A percentile compares a stretch with the other conserved stretches of the same genome.
These are phyloP conservation scores for Zygnema cylindricum DNA, from an alignment of 139 green algal genomes.

Conservation along the genomic window DNA sequence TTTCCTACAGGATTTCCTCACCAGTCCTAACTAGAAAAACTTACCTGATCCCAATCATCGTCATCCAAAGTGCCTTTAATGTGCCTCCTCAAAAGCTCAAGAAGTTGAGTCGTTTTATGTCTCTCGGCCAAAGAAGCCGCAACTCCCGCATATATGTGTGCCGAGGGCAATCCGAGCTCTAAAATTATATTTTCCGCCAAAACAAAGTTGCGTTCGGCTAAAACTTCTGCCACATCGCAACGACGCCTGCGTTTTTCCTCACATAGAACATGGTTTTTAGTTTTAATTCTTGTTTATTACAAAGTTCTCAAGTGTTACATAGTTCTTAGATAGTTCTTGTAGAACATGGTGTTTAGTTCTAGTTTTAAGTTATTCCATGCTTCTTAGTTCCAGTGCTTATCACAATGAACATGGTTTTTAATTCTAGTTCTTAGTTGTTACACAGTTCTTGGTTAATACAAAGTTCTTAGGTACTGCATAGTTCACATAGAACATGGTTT, in stretches of 20 bases:
- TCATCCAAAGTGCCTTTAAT: conserved; percentile 47
- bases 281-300: neutral
- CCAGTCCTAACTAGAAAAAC: neutral
- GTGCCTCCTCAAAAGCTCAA: conserved; percentile 31
- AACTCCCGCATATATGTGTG: conserved; percentile 31
- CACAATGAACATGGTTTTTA: no score
- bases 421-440: no score
- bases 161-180: conserved; percentile 9
- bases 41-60: conserved; percentile 29
- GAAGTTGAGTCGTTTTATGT: neutral
- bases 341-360: neutral
- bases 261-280: neutral
- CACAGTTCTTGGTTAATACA: no score
- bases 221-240: conserved; percentile 35
- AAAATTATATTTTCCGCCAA: conserved; percentile 43
- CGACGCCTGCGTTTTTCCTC: conserved; percentile 15
- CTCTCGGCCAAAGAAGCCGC: conserved; percentile 23
- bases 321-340: neutral
- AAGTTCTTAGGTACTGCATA: no score
- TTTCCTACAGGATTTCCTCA: neutral
- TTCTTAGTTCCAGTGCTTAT: no score
- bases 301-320: neutral
- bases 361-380: neutral
- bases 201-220: conserved; percentile 41
- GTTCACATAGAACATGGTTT: no score